Percentiles rank a stretch among this genome's conserved stretches.
Evolutionary conservation across 208 protist genomes (phyloP).

Genomic region (Acanthamoeba royreba): DNA sequence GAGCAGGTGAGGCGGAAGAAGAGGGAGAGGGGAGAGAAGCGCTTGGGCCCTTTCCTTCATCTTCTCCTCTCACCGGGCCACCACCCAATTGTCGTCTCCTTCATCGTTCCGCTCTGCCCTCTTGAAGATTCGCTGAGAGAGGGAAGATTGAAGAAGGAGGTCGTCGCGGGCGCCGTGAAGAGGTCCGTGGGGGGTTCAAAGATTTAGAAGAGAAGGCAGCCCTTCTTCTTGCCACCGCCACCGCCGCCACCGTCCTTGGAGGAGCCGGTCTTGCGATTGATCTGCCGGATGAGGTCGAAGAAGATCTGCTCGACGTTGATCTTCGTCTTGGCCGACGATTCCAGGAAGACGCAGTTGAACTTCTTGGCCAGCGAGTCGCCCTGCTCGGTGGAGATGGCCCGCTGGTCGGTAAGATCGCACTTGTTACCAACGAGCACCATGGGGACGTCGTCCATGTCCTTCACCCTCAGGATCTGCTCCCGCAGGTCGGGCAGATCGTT

Average conservation of each 20-base stretch:
- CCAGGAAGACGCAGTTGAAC: slow-evolving; percentile 62
- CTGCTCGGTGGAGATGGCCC: slow-evolving; percentile 68
- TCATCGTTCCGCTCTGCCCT: no score
- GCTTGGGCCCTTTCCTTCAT: no score
- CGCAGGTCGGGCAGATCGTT: slow-evolving; percentile 79
- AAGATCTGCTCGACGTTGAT: slow-evolving; percentile 82
- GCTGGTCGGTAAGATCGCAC: slow-evolving; percentile 73
- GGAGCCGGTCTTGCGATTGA: background rate
- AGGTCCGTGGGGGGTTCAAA: no score
- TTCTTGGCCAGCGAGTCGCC: slow-evolving; percentile 74
- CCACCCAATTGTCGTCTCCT: no score
- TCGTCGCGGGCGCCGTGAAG: no score
- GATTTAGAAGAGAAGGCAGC: slow-evolving; percentile 23
- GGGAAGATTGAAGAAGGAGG: no score
- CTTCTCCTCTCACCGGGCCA: no score
- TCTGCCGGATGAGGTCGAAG: slow-evolving; percentile 77
- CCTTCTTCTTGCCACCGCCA: slow-evolving; percentile 18
- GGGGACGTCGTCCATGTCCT: slow-evolving; percentile 71
- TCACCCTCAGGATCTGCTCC: slow-evolving; percentile 84
- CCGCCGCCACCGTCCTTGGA: background rate
- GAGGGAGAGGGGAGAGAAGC: no score
- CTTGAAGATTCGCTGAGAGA: no score
- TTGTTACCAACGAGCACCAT: slow-evolving; percentile 82
- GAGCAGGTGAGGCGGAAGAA: no score
- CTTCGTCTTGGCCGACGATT: slow-evolving; percentile 76